Percentiles rank a stretch among this genome's conserved stretches.
These are phyloP conservation scores for Arxiozyma telluris DNA, from an alignment of 1,139 yeast species.

Conservation along the genomic window DNA sequence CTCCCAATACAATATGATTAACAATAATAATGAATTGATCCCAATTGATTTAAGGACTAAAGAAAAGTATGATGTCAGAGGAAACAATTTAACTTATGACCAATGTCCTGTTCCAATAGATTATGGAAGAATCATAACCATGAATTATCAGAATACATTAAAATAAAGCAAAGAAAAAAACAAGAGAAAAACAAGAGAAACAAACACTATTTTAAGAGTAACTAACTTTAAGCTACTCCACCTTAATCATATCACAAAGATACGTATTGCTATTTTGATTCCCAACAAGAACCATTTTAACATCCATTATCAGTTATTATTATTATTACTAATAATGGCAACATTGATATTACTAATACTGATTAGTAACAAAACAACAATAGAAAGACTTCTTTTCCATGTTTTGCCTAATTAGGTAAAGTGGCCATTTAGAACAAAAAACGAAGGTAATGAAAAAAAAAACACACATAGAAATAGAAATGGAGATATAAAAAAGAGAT, in stretches of 20 bases:
- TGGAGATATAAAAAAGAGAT: neutral
- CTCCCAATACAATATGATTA: slow-evolving; percentile 41
- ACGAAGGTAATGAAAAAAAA: neutral
- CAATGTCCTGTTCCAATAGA: slow-evolving; percentile 28
- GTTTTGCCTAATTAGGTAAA: neutral
- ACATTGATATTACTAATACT: neutral
- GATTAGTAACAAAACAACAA: neutral
- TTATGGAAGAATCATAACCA: slow-evolving; percentile 24
- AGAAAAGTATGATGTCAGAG: slow-evolving; percentile 61
- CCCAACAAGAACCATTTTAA: too few species aligned
- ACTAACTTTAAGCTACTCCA: neutral
- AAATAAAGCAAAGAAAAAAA: slow-evolving; percentile 2
- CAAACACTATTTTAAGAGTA: too few species aligned
- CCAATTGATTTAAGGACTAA: slow-evolving; percentile 56
- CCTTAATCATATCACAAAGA: neutral
- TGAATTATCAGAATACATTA: slow-evolving; percentile 9
- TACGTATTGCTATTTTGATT: neutral
- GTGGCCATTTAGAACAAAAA: neutral
- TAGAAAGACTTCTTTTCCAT: neutral
- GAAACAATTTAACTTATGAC: slow-evolving; percentile 31
- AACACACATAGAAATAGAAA: too few species aligned
- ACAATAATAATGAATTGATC: slow-evolving; percentile 21
- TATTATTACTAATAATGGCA: neutral
- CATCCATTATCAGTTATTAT: neutral
- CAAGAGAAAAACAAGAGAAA: too few species aligned